Percentiles rank a stretch among this genome's conserved stretches.
Conservation (phyloP, 2,329 filamentous ascomycete genomes). For the Aureobasidium sp. region DNA sequence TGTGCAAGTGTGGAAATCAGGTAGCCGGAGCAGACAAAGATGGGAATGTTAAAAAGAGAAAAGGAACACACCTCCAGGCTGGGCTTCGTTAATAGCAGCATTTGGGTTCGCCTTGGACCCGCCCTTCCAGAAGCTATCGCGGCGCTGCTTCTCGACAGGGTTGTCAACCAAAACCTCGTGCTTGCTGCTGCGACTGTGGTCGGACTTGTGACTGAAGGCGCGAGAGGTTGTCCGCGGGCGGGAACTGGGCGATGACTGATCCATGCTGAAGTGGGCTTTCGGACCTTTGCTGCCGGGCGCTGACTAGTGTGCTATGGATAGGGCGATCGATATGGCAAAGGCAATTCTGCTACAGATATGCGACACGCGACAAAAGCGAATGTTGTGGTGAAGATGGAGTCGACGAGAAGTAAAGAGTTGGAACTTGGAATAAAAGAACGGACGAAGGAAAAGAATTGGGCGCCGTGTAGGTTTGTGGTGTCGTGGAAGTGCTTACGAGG, state of each 20-base stretch:
- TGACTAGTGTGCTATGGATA: neutral
- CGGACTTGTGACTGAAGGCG: conserved; percentile 33
- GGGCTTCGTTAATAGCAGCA: conserved; percentile 77
- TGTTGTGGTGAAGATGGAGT: neutral
- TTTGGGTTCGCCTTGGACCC: conserved; percentile 81
- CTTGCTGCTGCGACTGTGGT: conserved; percentile 47
- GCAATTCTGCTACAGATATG: neutral
- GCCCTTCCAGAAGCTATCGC: conserved; percentile 48
- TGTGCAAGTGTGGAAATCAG: neutral
- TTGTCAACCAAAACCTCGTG: conserved; percentile 49
- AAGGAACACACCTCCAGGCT: conserved; percentile 63
- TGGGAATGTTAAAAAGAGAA: neutral
- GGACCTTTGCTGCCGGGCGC: neutral
- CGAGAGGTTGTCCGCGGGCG: conserved; percentile 17
- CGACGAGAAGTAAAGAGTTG: neutral
- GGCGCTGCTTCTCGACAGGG: conserved; percentile 62
- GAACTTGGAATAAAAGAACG: neutral
- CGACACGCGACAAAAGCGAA: neutral
- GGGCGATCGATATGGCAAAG: neutral
- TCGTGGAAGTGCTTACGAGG: neutral
- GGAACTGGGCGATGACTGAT: conserved; percentile 11
- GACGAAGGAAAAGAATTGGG: neutral
- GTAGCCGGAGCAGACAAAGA: neutral
- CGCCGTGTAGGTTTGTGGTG: conserved; percentile 1
- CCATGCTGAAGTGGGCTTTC: conserved; percentile 13